Evolutionary conservation across 192 early-diverging fungal species (phyloP).

Genomic region (Backusella tarrabulga): DNA sequence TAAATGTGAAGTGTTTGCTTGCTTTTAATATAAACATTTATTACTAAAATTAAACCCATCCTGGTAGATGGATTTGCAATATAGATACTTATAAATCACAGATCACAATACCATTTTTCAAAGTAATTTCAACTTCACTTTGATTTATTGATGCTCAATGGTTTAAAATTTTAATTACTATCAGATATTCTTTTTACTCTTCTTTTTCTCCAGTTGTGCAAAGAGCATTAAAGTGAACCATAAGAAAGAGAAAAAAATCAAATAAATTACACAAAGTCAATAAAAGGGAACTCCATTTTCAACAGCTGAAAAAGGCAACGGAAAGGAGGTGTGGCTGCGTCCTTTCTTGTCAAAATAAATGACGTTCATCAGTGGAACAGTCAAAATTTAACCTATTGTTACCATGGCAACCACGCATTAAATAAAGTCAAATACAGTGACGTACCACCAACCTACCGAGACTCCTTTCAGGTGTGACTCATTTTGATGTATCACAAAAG

Average conservation of each 20-base stretch:
- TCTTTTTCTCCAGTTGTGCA: not conserved
- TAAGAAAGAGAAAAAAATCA: not conserved
- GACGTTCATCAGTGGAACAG: not conserved
- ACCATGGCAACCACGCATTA: not conserved
- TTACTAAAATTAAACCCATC: not conserved
- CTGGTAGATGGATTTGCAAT: not conserved
- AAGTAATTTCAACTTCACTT: not conserved
- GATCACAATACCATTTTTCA: not conserved
- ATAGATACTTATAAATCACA: not conserved
- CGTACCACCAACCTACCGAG: not conserved
- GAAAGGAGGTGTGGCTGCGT: conserved; percentile 3
- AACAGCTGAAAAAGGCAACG: not conserved
- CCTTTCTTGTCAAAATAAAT: not conserved
- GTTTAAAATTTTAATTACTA: not conserved
- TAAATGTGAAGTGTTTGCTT: no score
- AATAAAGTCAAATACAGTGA: not conserved
- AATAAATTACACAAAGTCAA: conserved; percentile 1
- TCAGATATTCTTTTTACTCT: not conserved
- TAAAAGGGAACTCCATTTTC: conserved; percentile 4
- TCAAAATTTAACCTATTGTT: not conserved
- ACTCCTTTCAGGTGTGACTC: not conserved
- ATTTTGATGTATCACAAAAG: not conserved
- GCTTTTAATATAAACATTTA: no score
- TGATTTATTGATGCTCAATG: not conserved
- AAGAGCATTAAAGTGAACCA: not conserved